phyloP scores from a whole-genome alignment of 768 basidiomycete genomes.

The Pilatotrama ljubarskyi region DNA sequence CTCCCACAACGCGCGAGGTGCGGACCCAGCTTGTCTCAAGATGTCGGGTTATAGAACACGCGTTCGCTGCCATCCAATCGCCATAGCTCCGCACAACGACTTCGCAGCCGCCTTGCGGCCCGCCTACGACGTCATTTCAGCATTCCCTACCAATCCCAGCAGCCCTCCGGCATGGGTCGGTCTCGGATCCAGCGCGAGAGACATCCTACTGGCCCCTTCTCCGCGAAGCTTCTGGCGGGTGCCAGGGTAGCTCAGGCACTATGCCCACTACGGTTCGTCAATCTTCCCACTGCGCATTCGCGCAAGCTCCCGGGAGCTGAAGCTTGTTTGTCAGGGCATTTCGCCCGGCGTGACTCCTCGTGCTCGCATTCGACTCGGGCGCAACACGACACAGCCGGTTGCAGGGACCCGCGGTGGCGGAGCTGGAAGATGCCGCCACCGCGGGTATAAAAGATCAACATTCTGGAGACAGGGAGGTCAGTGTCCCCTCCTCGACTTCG shows the following conservation, averaged over 20 bases:
- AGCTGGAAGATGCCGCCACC: background rate
- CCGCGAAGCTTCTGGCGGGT: slow-evolving; percentile 10
- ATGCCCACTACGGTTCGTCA: background rate
- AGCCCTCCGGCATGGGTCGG: background rate
- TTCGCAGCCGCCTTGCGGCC: background rate
- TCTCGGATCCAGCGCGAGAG: background rate
- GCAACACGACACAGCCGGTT: no score
- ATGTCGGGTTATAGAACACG: background rate
- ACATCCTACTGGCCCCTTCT: background rate
- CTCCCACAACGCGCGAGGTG: background rate
- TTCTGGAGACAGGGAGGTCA: background rate
- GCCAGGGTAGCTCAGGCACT: background rate
- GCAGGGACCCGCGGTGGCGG: background rate
- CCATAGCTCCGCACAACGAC: background rate
- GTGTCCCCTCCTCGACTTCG: background rate
- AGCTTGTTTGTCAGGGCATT: background rate
- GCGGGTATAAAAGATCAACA: background rate
- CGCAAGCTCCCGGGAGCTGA: background rate
- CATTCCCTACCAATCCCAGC: background rate
- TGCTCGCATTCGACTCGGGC: background rate
- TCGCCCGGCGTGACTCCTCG: background rate
- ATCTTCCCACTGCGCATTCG: slow-evolving; percentile 6
- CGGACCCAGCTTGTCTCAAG: background rate
- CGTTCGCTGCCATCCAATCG: background rate
- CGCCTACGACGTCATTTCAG: background rate